These are phyloP conservation scores for Linum tenue DNA, from an alignment of 345 rosid species.

Conservation along the genomic window DNA sequence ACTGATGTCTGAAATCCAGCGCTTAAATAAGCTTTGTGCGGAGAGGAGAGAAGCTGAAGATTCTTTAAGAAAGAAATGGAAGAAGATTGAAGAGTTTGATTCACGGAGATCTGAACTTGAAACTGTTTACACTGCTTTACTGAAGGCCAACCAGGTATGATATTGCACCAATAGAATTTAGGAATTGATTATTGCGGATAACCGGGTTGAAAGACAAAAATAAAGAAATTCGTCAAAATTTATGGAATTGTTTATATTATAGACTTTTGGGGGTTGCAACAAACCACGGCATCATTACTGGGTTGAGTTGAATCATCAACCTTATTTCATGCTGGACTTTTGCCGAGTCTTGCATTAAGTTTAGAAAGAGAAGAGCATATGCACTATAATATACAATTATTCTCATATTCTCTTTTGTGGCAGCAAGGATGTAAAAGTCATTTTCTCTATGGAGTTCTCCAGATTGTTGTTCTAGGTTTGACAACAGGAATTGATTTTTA, in stretches of 20 bases:
- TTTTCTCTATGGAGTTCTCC: neutral
- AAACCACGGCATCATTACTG: neutral
- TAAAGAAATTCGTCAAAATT: too few species aligned
- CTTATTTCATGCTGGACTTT: neutral
- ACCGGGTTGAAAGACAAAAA: too few species aligned
- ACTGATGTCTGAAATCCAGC: constrained; percentile 67
- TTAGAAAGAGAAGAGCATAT: neutral
- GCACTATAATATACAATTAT: neutral
- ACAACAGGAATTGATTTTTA: neutral
- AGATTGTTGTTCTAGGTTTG: neutral
- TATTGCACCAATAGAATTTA: neutral
- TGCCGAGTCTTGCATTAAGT: neutral
- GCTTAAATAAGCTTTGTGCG: constrained; percentile 70
- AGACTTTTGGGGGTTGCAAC: neutral
- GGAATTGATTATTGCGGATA: neutral
- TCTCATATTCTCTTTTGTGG: neutral
- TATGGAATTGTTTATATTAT: too few species aligned
- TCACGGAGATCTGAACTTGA: constrained; percentile 88
- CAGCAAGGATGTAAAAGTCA: neutral
- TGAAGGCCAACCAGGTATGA: constrained; percentile 69
- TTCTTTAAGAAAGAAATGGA: constrained; percentile 80
- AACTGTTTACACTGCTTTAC: constrained; percentile 64
- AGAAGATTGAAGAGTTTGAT: constrained; percentile 91
- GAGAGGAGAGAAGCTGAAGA: constrained; percentile 95
- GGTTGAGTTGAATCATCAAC: neutral